Base-by-base conservation (phyloP, 345 rosid genomes). In the Salix purpurea region DNA sequence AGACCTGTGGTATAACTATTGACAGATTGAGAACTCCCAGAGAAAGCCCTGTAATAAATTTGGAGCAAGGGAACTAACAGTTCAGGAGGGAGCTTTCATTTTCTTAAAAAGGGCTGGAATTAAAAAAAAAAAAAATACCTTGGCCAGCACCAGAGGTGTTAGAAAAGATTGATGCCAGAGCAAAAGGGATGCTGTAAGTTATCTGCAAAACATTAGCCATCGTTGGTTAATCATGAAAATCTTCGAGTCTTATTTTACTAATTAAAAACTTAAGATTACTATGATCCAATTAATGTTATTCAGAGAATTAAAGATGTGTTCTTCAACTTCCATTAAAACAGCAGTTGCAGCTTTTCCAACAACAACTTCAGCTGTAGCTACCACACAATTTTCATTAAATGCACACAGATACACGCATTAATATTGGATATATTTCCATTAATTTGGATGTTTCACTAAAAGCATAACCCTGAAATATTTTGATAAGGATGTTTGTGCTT, bases 121-220 rank as follows among this genome's bases (percentile, higher is more conserved):
- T 3, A 24, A 21, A 15, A 62, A 6, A 34, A 34, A 34, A 34
- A 32, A 32, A 4, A 34, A 34, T 80, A 89, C 99, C 99, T 92
- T 95, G 99, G 75, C 99, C 99, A 14, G 92, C 96, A 70, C 90
- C 89, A 13, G 90, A 36, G 13, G 73, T 62, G 34, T 76, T 77
- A 36, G 87, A 91, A 78, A 86, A 95, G 60, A 91, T 95, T 56
- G 99, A 95, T 67, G 99, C 97, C 88, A 95, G 61, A 73, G 99
- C 99, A 75, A 90, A 95, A 2, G 97, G 97, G 73, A 95, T 80
- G 70, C 96, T 95, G 76, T 46, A 91, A 67, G 94, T 93, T 56
- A 91, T 84, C 99, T 95, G 89, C 83, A 84, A 40, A 23, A 74
- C 21, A 26, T 26, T 32, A 44, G 11, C 18, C 26, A 58, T 11